These are phyloP conservation scores for Tremellales sp. DNA, from an alignment of 1,284 basidiomycete genomes.

Conservation along the genomic window DNA sequence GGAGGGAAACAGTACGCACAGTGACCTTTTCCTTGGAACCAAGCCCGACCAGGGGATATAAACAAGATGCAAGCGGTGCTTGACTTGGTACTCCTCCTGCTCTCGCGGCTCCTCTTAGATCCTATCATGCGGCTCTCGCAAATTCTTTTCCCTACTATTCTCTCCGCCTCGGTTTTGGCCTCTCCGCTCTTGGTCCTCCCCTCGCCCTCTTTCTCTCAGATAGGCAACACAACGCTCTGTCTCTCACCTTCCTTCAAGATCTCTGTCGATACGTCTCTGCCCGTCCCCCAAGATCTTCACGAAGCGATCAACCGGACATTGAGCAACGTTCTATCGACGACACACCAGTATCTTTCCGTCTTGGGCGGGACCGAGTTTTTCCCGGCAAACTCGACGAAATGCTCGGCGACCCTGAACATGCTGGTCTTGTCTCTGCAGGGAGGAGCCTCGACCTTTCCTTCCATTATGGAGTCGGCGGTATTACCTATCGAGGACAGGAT, in stretches of 20 bases:
- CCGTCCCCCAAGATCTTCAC: slow-evolving; percentile 54
- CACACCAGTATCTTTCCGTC: slow-evolving; percentile 19
- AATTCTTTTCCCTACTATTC: too few relatives aligned
- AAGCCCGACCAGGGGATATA: too few relatives aligned
- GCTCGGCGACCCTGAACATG: neutral
- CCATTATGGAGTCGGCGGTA: slow-evolving; percentile 11
- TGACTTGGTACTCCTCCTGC: too few relatives aligned
- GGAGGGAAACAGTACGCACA: too few relatives aligned
- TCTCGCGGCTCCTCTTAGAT: too few relatives aligned
- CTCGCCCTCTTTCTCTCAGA: too few relatives aligned
- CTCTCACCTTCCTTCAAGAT: slow-evolving; percentile 56
- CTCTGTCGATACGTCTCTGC: slow-evolving; percentile 41
- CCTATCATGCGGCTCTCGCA: too few relatives aligned
- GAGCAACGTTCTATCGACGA: neutral
- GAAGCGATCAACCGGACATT: slow-evolving; percentile 52
- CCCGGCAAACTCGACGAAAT: neutral
- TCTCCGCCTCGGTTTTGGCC: too few relatives aligned
- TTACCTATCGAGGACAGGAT: slow-evolving; percentile 15
- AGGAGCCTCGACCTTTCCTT: too few relatives aligned
- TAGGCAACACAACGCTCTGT: slow-evolving; percentile 55
- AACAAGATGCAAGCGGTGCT: too few relatives aligned
- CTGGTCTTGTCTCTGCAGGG: slow-evolving; percentile 4
- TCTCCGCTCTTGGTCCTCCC: too few relatives aligned
- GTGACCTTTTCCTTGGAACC: too few relatives aligned
- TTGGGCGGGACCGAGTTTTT: slow-evolving; percentile 23